These are phyloP conservation scores for Pseudogymnoascus sp. DNA, from an alignment of 2,329 filamentous ascomycete species.

Conservation along the genomic window DNA sequence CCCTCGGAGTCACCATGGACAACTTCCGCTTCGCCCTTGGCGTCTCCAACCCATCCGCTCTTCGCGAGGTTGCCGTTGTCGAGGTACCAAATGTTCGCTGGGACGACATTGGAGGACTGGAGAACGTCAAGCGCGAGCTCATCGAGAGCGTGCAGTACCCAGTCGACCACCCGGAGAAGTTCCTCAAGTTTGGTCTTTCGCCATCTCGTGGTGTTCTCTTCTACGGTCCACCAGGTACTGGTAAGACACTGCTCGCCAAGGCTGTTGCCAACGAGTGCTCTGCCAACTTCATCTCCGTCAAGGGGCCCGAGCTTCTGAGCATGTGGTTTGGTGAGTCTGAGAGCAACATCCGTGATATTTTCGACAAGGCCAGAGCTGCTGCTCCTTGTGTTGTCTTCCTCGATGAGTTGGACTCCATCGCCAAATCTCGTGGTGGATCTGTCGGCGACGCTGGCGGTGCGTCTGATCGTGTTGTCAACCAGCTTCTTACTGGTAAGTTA, in stretches of 20 bases:
- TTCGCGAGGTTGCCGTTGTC: slow-evolving; percentile 97
- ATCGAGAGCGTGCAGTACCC: slow-evolving; percentile 99
- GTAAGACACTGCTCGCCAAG: slow-evolving; percentile 99
- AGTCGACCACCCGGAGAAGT: slow-evolving; percentile 98
- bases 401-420: slow-evolving; percentile 96
- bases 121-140: slow-evolving; percentile 98
- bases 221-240: slow-evolving; percentile 97
- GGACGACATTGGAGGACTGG: slow-evolving; percentile 98
- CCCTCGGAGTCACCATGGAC: slow-evolving; percentile 97
- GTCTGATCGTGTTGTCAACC: slow-evolving; percentile 98
- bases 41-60: slow-evolving; percentile 95
- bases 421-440: slow-evolving; percentile 97
- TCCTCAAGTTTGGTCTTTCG: slow-evolving; percentile 99
- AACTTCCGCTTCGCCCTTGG: slow-evolving; percentile 99
- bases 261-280: slow-evolving; percentile 98
- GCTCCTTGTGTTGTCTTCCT: slow-evolving; percentile 98
- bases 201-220: slow-evolving; percentile 97
- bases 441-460: slow-evolving; percentile 94
- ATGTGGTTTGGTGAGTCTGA: slow-evolving; percentile 99
- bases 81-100: slow-evolving; percentile 98
- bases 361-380: slow-evolving; percentile 97
- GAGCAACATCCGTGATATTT: slow-evolving; percentile 99
- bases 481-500: slow-evolving; percentile 84
- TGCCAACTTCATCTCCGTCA: slow-evolving; percentile 99
- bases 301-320: slow-evolving; percentile 94